phyloP scores from a whole-genome alignment of 768 basidiomycete species.

The Xerocomellus intermedius region DNA sequence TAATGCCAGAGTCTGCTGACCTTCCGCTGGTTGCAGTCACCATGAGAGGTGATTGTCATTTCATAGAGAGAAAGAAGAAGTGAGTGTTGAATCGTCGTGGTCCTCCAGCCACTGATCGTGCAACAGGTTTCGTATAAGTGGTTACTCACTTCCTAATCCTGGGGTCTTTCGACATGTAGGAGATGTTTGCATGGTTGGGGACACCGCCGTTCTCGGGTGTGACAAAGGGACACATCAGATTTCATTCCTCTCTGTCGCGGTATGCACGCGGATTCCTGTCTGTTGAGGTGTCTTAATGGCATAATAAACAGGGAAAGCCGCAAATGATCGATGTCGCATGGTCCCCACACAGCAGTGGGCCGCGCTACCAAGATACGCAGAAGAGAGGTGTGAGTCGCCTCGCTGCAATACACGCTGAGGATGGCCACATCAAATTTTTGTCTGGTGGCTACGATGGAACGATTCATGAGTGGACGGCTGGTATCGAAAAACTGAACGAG shows the following conservation, averaged over 20 bases:
- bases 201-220: conserved; percentile 44
- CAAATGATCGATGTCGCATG: conserved; percentile 31
- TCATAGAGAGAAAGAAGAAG: conserved; percentile 37
- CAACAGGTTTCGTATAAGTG: conserved; percentile 36
- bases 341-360: conserved; percentile 33
- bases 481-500: conserved; percentile 17
- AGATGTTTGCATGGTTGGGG: conserved; percentile 44
- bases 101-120: conserved; percentile 14
- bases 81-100: conserved; percentile 12
- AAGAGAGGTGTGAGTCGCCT: conserved; percentile 43
- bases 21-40: conserved; percentile 43
- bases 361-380: conserved; percentile 22
- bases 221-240: conserved; percentile 42
- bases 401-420: conserved; percentile 34
- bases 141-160: conserved; percentile 39
- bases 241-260: conserved; percentile 37
- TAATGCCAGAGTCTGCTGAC: conserved; percentile 24
- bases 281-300: conserved; percentile 23
- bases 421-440: conserved; percentile 40
- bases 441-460: conserved; percentile 49
- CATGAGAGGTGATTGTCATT: conserved; percentile 47
- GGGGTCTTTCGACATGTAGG: conserved; percentile 40
- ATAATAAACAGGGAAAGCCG: conserved; percentile 30
- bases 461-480: conserved; percentile 40
- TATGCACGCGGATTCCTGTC: conserved; percentile 29